Conservation (phyloP, 2,329 filamentous ascomycete genomes). For the Xylariaceae sp. region DNA sequence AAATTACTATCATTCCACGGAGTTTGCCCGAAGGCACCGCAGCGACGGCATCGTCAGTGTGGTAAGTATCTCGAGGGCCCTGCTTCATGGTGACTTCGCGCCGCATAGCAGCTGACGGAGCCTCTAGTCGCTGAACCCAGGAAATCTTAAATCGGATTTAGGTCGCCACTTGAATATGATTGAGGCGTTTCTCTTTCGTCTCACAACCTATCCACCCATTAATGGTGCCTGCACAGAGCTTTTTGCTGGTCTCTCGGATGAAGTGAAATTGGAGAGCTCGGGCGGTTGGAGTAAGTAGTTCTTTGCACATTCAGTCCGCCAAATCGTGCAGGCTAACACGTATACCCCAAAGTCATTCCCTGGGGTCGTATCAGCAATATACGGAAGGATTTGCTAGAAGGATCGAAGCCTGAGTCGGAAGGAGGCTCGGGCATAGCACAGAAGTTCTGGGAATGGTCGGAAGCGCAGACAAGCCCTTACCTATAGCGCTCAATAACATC, state of each 20-base stretch:
- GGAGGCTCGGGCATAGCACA: conserved; percentile 33
- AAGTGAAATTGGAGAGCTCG: conserved; percentile 29
- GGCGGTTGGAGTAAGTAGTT: conserved; percentile 24
- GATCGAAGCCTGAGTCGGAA: conserved; percentile 27
- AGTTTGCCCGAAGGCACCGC: conserved; percentile 20
- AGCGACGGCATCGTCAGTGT: conserved; percentile 24
- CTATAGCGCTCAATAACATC: conserved; percentile 8
- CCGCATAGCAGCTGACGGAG: conserved; percentile 1
- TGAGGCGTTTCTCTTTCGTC: conserved; percentile 15
- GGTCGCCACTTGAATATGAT: conserved; percentile 16
- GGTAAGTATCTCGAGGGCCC: conserved; percentile 10
- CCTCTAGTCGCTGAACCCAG: conserved; percentile 23
- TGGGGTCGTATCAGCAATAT: conserved; percentile 38
- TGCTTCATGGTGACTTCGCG: not conserved
- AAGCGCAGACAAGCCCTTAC: conserved; percentile 33
- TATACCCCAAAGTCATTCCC: conserved; percentile 33
- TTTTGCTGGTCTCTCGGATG: conserved; percentile 33
- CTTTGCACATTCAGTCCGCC: not conserved
- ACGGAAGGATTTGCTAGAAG: conserved; percentile 28
- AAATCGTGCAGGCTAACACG: no score
- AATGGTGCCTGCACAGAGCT: conserved; percentile 39
- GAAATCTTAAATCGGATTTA: conserved; percentile 24
- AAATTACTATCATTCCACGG: conserved; percentile 25
- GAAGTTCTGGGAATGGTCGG: conserved; percentile 42
- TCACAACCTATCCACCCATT: conserved; percentile 16